Evolutionary conservation across 345 rosid genomes (phyloP), one percentile per base, ranked within the genome.

Genomic region (Clausena lansium): DNA sequence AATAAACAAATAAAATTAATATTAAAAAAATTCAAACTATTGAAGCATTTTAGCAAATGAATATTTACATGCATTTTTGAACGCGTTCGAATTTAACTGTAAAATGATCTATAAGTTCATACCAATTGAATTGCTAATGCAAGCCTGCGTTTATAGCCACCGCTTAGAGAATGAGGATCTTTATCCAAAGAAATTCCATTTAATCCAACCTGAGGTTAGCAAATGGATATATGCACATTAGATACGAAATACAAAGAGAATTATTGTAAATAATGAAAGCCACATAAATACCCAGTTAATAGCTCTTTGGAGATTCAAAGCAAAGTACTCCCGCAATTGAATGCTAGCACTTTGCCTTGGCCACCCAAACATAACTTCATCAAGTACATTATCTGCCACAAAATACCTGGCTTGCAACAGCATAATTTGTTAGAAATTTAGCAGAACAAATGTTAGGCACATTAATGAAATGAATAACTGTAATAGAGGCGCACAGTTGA

Each of bases 91-190:
- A 75, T 22, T 74, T 50, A 17, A 74, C 58, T 35, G 20, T 57
- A 77, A 38, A 75, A 52, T 59, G 67, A 74, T 67, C 19, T 57
- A 27, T 41, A 35, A 25, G 81, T 79, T 75, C 91, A 82, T 86
- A 95, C 99, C 84, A 92, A 81, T 78, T 95, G 99, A 82, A 90
- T 87, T 73, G 99, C 96, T 71, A 95, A 75, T 76, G 99, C 99
- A 86, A 95, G 96, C 62, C 97, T 83, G 54, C 94, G 96, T 83
- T 95, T 95, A 84, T 91, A 93, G 79, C 97, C 98, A 81, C 98
- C 99, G 77, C 98, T 95, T 47, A 95, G 87, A 69, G 93, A 88
- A 67, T 91, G 93, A 67, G 97, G 98, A 85, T 92, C 93, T 88
- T 90, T 95, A 75, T 89, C 96, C 88, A 93, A 82, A 24, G 96